These are phyloP conservation scores for Brachypodium distachyon DNA, from an alignment of 202 grass and related monocot genomes.

Conservation along the genomic window DNA sequence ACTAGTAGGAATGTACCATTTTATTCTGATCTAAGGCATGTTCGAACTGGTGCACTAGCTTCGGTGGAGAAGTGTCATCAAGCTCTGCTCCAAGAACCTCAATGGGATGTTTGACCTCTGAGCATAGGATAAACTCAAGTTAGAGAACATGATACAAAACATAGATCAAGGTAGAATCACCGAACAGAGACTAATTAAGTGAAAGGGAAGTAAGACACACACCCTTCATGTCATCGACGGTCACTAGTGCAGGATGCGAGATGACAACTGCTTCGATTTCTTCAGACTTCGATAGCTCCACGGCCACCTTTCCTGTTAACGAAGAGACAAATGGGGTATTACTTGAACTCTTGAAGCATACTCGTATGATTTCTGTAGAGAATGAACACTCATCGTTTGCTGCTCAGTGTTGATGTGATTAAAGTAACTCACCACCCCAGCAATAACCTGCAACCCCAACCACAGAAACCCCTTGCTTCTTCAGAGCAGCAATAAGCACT, in stretches of 20 bases:
- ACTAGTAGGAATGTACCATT: conserved; percentile 1
- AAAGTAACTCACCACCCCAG: conserved; percentile 53
- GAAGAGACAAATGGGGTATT: neutral
- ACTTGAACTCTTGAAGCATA: neutral
- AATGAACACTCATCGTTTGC: neutral
- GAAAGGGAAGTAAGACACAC: neutral
- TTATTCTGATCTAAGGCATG: conserved; percentile 27
- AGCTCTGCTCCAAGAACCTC: conserved; percentile 41
- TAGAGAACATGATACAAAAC: neutral
- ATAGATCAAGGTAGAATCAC: neutral
- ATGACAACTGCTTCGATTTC: conserved; percentile 45
- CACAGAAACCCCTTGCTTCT: conserved; percentile 17
- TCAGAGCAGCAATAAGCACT: conserved; percentile 40
- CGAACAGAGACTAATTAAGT: neutral
- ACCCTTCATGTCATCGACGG: conserved; percentile 54
- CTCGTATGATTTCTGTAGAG: too few species aligned
- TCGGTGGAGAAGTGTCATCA: conserved; percentile 25
- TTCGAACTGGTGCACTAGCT: conserved; percentile 35
- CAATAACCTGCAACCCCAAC: conserved; percentile 51
- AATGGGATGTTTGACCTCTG: conserved; percentile 38
- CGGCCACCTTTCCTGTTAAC: conserved; percentile 41
- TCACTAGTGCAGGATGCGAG: conserved; percentile 43
- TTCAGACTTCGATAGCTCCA: conserved; percentile 42
- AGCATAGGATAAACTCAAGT: neutral
- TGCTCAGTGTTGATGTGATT: neutral